Base-by-base conservation (phyloP, 257 asterid species). In the Craterostigma plantagineum region DNA sequence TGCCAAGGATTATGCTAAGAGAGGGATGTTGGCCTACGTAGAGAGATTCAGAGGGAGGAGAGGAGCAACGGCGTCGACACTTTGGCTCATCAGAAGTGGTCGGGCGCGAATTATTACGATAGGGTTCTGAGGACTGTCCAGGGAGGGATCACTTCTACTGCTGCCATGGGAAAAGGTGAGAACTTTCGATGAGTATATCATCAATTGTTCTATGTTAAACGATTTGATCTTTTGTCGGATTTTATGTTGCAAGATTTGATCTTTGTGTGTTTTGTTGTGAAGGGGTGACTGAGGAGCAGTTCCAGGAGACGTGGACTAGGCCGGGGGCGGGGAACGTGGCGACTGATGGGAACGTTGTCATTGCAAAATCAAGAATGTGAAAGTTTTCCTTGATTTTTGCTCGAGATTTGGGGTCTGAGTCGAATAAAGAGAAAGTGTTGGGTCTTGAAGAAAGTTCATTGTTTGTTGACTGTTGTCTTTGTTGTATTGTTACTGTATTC, bases 221-320 rank as follows among this genome's bases (percentile, higher is more conserved):
- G n/a, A n/a, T n/a, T n/a, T n/a, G n/a, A n/a, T 43, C 30, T 15
- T 10, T 7, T 15, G 14, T n/a, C n/a, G n/a, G n/a, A 3, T 18
- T 18, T 16, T 43, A 3, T n/a, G 10, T 14, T 17, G 12, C 4
- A 8, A 23, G 30, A 23, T 23, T 23, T 35, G 33, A 13, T 17
- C 7, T n/a, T 9, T 3, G 14, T 0, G 11, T 18, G 14, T 45
- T 16, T 14, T 4, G 36, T 23, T 13, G 44, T 54, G 61, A 53
- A 86, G 95, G 97, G 30, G 95, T 86, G 53, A 86, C 97, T 0
- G 97, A 86, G 68, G 97, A 78, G 66, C 97, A 81, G 63, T 86
- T 86, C 56, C 76, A 82, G 62, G 62, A 35, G 49, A 67, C 92
- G 0, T 86, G 97, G 97, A 81, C 93, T 7, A 71, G 97, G 72